phyloP scores from a whole-genome alignment of 768 basidiomycete genomes.

The Dioszegia aurantiaca region DNA sequence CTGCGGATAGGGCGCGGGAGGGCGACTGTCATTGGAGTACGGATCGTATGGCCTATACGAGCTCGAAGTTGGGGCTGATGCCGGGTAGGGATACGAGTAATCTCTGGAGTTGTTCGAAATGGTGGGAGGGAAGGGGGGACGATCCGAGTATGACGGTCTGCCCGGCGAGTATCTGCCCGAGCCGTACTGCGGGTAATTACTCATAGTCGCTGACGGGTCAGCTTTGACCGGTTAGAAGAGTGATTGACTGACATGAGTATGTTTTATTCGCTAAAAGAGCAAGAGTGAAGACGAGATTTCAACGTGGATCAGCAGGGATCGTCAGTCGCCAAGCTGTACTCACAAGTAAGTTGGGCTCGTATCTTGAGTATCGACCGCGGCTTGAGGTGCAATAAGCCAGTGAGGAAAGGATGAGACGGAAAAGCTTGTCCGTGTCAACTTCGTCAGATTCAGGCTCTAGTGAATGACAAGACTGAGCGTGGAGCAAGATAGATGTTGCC shows the following conservation, averaged over 20 bases:
- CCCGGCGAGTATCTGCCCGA: conserved; percentile 37
- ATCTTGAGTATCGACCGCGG: too few species aligned
- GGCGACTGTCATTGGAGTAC: conserved; percentile 19
- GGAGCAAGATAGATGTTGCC: background rate
- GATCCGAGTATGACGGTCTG: conserved; percentile 27
- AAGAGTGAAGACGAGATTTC: conserved; percentile 1
- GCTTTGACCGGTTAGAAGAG: background rate
- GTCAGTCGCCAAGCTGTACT: too few species aligned
- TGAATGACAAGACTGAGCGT: background rate
- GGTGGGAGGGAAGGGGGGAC: conserved; percentile 20
- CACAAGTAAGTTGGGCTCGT: background rate
- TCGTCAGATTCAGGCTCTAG: too few species aligned
- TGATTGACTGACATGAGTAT: conserved; percentile 9
- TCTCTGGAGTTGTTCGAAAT: conserved; percentile 10
- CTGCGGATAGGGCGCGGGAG: conserved; percentile 31
- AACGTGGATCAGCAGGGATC: conserved; percentile 1
- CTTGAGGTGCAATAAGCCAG: background rate
- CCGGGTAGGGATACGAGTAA: conserved; percentile 18
- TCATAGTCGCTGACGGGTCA: conserved; percentile 20
- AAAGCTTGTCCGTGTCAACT: too few species aligned
- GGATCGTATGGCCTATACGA: conserved; percentile 29
- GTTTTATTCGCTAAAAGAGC: background rate
- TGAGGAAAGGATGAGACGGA: background rate
- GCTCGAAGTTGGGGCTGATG: conserved; percentile 19
- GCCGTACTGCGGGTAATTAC: conserved; percentile 28